Evolutionary conservation across 805 yeast genomes (phyloP), one percentile per base, ranked within the genome.

Genomic region (Schizosaccharomyces osmophilus): DNA sequence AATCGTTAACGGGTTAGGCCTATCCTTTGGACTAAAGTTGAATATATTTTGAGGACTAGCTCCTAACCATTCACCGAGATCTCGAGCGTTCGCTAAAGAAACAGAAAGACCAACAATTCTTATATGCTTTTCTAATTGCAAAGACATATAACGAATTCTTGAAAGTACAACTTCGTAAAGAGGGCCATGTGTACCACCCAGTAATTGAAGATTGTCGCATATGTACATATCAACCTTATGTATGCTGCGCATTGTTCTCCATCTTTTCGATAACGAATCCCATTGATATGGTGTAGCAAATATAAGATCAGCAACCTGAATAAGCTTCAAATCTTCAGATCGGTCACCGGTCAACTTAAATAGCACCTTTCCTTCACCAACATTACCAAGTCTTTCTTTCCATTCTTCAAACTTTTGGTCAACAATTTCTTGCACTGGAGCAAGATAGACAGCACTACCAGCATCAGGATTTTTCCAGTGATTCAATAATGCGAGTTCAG

Each of bases 1-100:
- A 24, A 85, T 80, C 62, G 78, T 79, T 15, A 87, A 66, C 3
- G 85, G 81, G 55, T 72, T 68, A 8, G 74, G 72, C 62, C 90
- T 74, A 55, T 81, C 83, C 60, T 73, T 73, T 0, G 94, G 82
- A 19, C 81, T 77, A 68, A 84, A 88, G 67, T 87, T 88, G 73
- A 76, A 87, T 5, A 82, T 75, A 59, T 80, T 75, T 22, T 66
- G 65, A 66, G 81, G 83, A 0, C 77, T 66, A 31, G 84, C 82
- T 1, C 93, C 95, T 36, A 93, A 71, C 96, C 97, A 93, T 61
- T 83, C 86, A 1, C 85, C 90, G 63, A 89, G 71, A 65, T 87
- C 95, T 61, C 80, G 76, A 2, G 84, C 85, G 67, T 83, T 85
- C 0, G 93, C 81, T 48, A 90, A 69, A 1, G 95, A 80, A 0